Conservation (phyloP, 352 stramenopile species). For the Phytophthora podocarpi region DNA sequence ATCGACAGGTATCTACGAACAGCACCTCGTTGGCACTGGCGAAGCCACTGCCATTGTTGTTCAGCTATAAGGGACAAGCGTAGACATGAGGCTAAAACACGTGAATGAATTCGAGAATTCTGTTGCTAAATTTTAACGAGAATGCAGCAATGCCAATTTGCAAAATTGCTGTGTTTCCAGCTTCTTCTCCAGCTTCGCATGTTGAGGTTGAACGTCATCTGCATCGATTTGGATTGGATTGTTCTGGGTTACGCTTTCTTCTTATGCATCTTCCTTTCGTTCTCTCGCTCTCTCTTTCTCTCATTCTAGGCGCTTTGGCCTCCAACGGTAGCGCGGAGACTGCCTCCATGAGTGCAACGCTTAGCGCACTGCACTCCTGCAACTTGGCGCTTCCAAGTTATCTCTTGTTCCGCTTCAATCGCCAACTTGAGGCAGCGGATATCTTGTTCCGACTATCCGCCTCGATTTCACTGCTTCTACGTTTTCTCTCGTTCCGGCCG, state of each 20-base stretch:
- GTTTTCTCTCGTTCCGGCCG: slow-evolving; percentile 7
- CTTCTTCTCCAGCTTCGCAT: no score
- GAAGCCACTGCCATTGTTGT: slow-evolving; percentile 5
- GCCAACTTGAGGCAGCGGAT: background rate
- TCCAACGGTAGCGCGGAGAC: background rate
- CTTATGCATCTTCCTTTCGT: slow-evolving; percentile 20
- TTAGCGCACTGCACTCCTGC: background rate
- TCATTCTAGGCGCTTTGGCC: background rate
- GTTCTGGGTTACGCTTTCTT: background rate
- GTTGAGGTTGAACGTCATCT: slow-evolving; percentile 19
- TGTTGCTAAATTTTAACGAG: no score
- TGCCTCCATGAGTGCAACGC: background rate
- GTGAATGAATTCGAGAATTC: no score
- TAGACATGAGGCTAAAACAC: no score
- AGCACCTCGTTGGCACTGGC: slow-evolving; percentile 15
- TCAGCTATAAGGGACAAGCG: slow-evolving; percentile 15
- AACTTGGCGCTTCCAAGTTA: background rate
- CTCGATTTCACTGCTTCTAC: slow-evolving; percentile 12
- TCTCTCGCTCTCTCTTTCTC: slow-evolving; percentile 14
- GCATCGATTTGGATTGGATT: slow-evolving; percentile 22
- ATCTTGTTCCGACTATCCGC: background rate
- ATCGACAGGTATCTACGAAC: slow-evolving; percentile 1
- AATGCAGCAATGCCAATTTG: no score
- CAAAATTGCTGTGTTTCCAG: no score
- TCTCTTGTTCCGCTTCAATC: slow-evolving; percentile 18